These are phyloP conservation scores for Calonectria fujianensis DNA, from an alignment of 2,329 filamentous ascomycete species.

Conservation along the genomic window DNA sequence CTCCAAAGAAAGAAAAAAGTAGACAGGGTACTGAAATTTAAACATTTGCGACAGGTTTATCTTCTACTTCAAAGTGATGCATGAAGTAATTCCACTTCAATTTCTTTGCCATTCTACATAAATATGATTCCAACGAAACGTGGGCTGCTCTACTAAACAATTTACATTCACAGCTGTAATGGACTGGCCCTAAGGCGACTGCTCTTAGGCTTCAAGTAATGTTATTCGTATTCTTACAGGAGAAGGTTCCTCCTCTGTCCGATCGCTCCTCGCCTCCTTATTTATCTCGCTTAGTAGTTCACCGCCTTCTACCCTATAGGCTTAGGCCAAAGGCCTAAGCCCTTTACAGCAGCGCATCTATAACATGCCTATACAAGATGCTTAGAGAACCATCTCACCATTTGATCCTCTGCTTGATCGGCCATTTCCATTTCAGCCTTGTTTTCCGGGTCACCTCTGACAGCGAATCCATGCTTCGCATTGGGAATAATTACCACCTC, in stretches of 20 bases:
- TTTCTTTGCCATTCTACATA: background rate
- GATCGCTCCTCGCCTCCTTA: no score
- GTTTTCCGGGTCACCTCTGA: background rate
- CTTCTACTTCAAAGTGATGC: background rate
- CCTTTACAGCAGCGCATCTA: background rate
- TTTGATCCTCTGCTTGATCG: conserved; percentile 8
- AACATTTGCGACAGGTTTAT: background rate
- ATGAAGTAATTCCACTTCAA: background rate
- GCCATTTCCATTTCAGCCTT: conserved; percentile 9
- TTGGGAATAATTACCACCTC: conserved; percentile 1
- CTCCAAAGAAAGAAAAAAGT: background rate
- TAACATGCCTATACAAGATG: background rate
- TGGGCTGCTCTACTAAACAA: no score
- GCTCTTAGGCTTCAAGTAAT: no score
- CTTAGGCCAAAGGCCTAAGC: no score
- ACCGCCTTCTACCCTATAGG: no score
- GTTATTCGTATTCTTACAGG: no score
- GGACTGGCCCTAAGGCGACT: no score
- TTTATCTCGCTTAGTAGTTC: no score
- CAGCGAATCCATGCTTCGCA: conserved; percentile 1
- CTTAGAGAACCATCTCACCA: conserved; percentile 2
- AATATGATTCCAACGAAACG: no score
- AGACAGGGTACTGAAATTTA: background rate
- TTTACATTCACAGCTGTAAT: no score
- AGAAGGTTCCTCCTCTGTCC: no score